These are phyloP conservation scores for Prunella vulgaris DNA, from an alignment of 257 asterid genomes.

Conservation along the genomic window DNA sequence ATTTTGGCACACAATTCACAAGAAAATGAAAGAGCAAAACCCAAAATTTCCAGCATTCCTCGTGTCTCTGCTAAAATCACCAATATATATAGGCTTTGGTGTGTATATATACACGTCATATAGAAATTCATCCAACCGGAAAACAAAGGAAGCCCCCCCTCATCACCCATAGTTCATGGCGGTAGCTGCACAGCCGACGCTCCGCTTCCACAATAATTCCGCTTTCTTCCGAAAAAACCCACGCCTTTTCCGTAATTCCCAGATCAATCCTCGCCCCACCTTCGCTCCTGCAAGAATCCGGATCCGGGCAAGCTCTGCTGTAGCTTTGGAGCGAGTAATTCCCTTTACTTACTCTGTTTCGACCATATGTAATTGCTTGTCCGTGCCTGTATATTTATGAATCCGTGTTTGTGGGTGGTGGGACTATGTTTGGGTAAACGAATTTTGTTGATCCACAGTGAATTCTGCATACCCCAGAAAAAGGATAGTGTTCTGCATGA, in stretches of 20 bases:
- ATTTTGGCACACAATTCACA: conserved; percentile 30
- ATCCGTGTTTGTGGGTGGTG: neutral
- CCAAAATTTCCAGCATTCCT: conserved; percentile 42
- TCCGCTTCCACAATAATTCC: conserved; percentile 30
- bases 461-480: neutral
- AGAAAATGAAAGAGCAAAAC: conserved; percentile 41
- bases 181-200: conserved; percentile 35
- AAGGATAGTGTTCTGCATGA: too few relatives aligned
- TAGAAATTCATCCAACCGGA: conserved; percentile 21
- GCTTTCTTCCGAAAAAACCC: conserved; percentile 25
- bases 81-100: conserved; percentile 51
- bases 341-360: conserved; percentile 16
- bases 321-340: conserved; percentile 57
- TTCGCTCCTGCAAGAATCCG: conserved; percentile 40
- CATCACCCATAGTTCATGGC: conserved; percentile 38
- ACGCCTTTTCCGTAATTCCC: conserved; percentile 28
- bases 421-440: neutral
- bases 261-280: conserved; percentile 21
- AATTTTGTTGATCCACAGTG: neutral
- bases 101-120: conserved; percentile 29
- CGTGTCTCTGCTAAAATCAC: conserved; percentile 51
- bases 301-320: conserved; percentile 55
- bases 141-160: conserved; percentile 20
- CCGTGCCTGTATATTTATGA: neutral
- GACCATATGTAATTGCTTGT: neutral